Evolutionary conservation across 1,284 basidiomycete genomes (phyloP).

Genomic region (Pyrrhoderma noxium): DNA sequence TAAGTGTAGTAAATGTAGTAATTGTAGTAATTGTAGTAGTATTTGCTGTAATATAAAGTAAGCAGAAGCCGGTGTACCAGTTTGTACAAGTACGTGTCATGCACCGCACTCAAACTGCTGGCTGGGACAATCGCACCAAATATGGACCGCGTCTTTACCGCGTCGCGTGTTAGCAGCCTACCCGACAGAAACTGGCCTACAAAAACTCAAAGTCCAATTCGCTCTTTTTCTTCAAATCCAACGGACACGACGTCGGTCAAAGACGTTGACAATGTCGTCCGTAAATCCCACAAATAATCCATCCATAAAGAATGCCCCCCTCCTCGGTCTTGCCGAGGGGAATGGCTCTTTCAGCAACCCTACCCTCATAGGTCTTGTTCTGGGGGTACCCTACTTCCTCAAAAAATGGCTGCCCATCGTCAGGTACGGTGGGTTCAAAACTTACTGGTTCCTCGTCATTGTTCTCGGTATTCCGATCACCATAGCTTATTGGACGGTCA

Average conservation of each 20-base stretch:
- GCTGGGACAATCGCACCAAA: not conserved
- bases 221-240: not conserved
- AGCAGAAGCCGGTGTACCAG: too few relatives aligned
- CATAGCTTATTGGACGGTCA: constrained; percentile 85
- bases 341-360: constrained; percentile 77
- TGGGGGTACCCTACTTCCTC: constrained; percentile 75
- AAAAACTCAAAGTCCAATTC: not conserved
- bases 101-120: too few relatives aligned
- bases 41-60: too few relatives aligned
- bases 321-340: constrained; percentile 80
- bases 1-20: too few relatives aligned
- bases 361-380: constrained; percentile 71
- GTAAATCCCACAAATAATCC: constrained; percentile 55
- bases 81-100: too few relatives aligned
- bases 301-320: constrained; percentile 77
- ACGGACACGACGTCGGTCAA: constrained; percentile 8
- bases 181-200: constrained; percentile 8
- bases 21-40: not conserved
- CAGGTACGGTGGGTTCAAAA: constrained; percentile 73
- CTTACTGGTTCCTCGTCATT: constrained; percentile 75
- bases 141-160: not conserved
- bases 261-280: constrained; percentile 33
- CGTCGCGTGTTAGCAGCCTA: too few relatives aligned
- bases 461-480: constrained; percentile 74
- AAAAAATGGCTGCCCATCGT: constrained; percentile 75